A percentile compares a stretch with the other conserved stretches of the same genome.
Evolutionary conservation across 2,329 filamentous ascomycete species (phyloP).

Genomic region (Phyllosticta ampelicida): DNA sequence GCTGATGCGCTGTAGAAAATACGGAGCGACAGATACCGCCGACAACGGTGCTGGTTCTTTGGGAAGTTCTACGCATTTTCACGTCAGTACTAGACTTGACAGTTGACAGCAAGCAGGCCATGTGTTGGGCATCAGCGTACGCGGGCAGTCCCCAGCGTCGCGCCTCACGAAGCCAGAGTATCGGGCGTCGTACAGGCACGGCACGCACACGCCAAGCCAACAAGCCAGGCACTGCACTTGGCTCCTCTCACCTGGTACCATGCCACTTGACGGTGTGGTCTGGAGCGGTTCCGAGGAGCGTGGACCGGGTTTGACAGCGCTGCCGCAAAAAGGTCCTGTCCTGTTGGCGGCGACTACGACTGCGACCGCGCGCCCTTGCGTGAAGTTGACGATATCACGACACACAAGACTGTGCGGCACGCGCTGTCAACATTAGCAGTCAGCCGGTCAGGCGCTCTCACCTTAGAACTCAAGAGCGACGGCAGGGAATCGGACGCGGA

Average conservation of each 20-base stretch:
- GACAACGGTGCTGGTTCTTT: neutral
- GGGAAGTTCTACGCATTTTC: constrained; percentile 8
- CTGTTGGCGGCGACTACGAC: neutral
- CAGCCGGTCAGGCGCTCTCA: neutral
- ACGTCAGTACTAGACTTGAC: constrained; percentile 8
- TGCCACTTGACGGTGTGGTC: neutral
- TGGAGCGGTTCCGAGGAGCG: neutral
- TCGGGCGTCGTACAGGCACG: neutral
- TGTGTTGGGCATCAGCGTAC: constrained; percentile 9
- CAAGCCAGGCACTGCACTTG: neutral
- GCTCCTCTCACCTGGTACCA: neutral
- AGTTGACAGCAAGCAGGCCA: constrained; percentile 6
- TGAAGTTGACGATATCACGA: neutral
- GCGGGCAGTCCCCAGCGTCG: constrained; percentile 9
- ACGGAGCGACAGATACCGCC: constrained; percentile 1
- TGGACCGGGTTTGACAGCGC: neutral
- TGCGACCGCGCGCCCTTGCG: neutral
- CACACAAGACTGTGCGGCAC: neutral
- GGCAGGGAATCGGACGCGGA: neutral
- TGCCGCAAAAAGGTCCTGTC: neutral
- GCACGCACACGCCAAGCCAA: neutral
- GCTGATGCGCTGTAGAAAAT: neutral
- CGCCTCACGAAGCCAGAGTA: constrained; percentile 7
- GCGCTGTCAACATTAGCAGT: neutral
- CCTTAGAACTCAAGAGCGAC: neutral